These are phyloP conservation scores for Talaromyces amestolkiae DNA, from an alignment of 2,329 filamentous ascomycete species.

Conservation along the genomic window DNA sequence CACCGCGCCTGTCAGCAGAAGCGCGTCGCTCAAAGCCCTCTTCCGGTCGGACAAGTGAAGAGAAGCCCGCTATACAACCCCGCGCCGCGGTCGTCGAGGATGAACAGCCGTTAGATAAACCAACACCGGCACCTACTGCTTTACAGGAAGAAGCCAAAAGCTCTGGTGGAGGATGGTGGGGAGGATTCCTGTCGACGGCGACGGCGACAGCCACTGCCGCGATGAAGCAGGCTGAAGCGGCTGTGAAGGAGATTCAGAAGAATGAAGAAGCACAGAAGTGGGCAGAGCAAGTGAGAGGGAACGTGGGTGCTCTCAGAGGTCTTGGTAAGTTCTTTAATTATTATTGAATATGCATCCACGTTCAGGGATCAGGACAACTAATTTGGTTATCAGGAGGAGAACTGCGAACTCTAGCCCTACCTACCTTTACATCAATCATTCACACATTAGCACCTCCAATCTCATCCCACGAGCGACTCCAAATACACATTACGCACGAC, in stretches of 20 bases:
- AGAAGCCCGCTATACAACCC: conserved; percentile 46
- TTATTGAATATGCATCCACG: not conserved
- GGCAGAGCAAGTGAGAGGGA: conserved; percentile 89
- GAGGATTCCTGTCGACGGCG: conserved; percentile 77
- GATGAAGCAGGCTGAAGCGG: conserved; percentile 86
- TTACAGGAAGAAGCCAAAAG: conserved; percentile 43
- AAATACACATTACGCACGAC: conserved; percentile 97
- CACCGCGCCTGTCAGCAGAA: conserved; percentile 64
- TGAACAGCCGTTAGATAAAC: conserved; percentile 30
- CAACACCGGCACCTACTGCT: conserved; percentile 36
- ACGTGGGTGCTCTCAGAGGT: conserved; percentile 73
- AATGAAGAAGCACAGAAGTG: conserved; percentile 96
- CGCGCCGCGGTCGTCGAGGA: conserved; percentile 24
- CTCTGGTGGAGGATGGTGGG: conserved; percentile 78
- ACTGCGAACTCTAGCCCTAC: conserved; percentile 78
- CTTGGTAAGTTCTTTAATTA: conserved; percentile 58
- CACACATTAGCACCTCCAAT: conserved; percentile 96
- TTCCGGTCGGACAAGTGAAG: conserved; percentile 61
- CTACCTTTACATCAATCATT: conserved; percentile 91
- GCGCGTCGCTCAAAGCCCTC: conserved; percentile 55
- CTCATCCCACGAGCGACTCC: conserved; percentile 90
- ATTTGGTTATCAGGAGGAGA: conserved; percentile 66
- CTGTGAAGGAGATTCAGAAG: conserved; percentile 91
- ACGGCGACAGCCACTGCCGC: conserved; percentile 43
- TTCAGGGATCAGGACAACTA: conserved; percentile 14